A percentile compares a stretch with the other conserved stretches of the same genome.
These are phyloP conservation scores for Penicillium crustosum DNA, from an alignment of 2,329 filamentous ascomycete species.

Conservation along the genomic window DNA sequence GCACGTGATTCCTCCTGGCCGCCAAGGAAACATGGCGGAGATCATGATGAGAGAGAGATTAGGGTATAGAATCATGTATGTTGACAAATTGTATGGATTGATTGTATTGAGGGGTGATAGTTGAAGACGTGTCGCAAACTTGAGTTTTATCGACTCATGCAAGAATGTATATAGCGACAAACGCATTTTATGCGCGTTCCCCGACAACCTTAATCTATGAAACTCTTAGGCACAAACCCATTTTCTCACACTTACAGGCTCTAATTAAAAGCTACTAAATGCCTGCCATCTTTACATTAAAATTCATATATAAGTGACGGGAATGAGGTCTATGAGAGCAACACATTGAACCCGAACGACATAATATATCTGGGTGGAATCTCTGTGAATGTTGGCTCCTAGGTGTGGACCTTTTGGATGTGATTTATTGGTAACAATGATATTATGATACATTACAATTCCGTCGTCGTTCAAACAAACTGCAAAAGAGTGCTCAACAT, in stretches of 20 bases:
- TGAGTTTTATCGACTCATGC: background rate
- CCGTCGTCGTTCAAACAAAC: conserved; percentile 31
- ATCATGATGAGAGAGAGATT: background rate
- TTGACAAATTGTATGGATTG: no score
- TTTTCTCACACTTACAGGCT: no score
- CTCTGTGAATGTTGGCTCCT: background rate
- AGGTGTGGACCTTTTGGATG: background rate
- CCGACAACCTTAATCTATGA: background rate
- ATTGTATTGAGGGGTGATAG: no score
- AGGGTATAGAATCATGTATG: background rate
- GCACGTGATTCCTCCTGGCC: background rate
- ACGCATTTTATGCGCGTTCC: background rate
- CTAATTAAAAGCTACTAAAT: no score
- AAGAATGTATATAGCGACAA: background rate
- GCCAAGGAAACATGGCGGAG: background rate
- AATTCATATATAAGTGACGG: no score
- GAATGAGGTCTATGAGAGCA: background rate
- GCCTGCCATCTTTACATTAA: no score
- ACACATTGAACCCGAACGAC: background rate
- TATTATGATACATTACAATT: conserved; percentile 4
- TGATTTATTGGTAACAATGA: background rate
- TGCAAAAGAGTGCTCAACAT: conserved; percentile 63
- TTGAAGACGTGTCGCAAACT: background rate
- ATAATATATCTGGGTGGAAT: background rate
- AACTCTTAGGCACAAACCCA: no score